A percentile compares a stretch with the other conserved stretches of the same genome.
Evolutionary conservation across 129 eudicot species (phyloP).

Genomic region (Daucus carota): DH1_v3.0 NC_030385.2:46224001-46224500

Average conservation of each 20-base stretch:
- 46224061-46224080: slow-evolving; percentile 74
- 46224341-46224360: slow-evolving; percentile 86
- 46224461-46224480: slow-evolving; percentile 90
- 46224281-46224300: slow-evolving; percentile 84
- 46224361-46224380: slow-evolving; percentile 65
- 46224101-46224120: slow-evolving; percentile 69
- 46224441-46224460: slow-evolving; percentile 93
- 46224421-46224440: slow-evolving; percentile 63
- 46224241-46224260: slow-evolving; percentile 48
- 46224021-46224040: slow-evolving; percentile 91
- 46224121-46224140: slow-evolving; percentile 37
- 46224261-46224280: slow-evolving; percentile 74
- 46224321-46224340: slow-evolving; percentile 89
- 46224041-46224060: slow-evolving; percentile 90
- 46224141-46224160: slow-evolving; percentile 83
- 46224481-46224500: slow-evolving; percentile 89
- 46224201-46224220: slow-evolving; percentile 70
- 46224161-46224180: slow-evolving; percentile 84
- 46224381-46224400: slow-evolving; percentile 80
- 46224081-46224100: slow-evolving; percentile 61
- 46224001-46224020: slow-evolving; percentile 87
- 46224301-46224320: slow-evolving; percentile 58
- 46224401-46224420: slow-evolving; percentile 88
- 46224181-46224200: slow-evolving; percentile 58
- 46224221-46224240: slow-evolving; percentile 74